Base-by-base conservation (phyloP, 2,329 filamentous ascomycete species). In the Neofusicoccum cordaticola region DNA sequence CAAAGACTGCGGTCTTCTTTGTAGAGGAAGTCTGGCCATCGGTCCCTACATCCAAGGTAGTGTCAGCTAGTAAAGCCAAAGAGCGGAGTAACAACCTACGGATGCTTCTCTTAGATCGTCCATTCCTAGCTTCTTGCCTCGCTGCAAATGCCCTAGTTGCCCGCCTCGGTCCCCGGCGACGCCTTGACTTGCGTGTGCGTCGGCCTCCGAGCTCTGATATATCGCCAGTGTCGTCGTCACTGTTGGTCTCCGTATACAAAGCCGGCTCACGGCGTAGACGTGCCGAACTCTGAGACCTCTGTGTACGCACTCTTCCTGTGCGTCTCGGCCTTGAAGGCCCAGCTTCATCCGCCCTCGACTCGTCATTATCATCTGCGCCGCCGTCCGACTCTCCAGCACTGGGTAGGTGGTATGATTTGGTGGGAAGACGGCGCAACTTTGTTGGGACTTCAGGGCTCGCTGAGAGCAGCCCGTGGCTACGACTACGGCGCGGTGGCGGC, bases 331-430 rank as follows among this genome's bases (percentile, higher is more conserved):
- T 61, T 19, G 39, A 42, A 3, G 62, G 62, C 12, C 34, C 42
- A 12, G 51, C 19, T 1, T 15, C 62, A 3, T 64, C 51, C 7
- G n/a, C 12, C 35, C 44, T 37, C 3, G 62, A 57, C 1, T 64
- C 63, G 1, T 53, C 61, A 27, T 47, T 63, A 12, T 53, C 47
- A 42, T 63, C 39, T 22, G 12, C 42, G 22, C 53, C 48, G 15
- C 22, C 62, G 11, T 37, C 31, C 22, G 45, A 52, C 35, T 65
- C 63, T 4, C 47, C 63, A 19, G 63, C 48, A 39, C 63, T 65
- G 15, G 63, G 63, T 8, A 65, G 56, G 8, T 65, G 63, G 39
- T 65, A 65, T 35, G 63, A 65, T 15, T 60, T 60, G 22, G 56
- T 19, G 12, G 53, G 63, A 4, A 65, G 45, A 17, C 63, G 63